These are phyloP conservation scores for Aureobasidium sp. DNA, from an alignment of 2,329 filamentous ascomycete species.

Conservation along the genomic window DNA sequence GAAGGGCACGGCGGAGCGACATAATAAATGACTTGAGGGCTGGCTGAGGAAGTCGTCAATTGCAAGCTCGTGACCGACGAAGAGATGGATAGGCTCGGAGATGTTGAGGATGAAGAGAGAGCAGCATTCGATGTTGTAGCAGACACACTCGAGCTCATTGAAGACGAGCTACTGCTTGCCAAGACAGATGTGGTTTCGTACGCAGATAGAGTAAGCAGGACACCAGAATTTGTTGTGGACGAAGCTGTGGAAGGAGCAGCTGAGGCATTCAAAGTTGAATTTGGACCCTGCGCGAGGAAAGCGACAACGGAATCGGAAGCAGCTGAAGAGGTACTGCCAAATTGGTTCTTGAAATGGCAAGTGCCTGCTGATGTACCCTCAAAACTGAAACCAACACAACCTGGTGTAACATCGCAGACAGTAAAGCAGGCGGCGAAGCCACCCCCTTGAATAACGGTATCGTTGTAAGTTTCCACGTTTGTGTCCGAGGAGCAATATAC, in stretches of 20 bases:
- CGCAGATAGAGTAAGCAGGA: not conserved
- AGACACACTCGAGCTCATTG: not conserved
- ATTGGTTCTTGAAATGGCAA: slow-evolving; percentile 13
- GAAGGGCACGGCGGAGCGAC: slow-evolving; percentile 7
- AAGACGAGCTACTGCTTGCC: not conserved
- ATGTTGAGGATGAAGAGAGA: not conserved
- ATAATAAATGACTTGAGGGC: not conserved
- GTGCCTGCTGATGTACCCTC: slow-evolving; percentile 11
- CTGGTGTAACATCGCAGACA: slow-evolving; percentile 14
- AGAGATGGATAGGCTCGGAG: not conserved
- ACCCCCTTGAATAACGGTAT: slow-evolving; percentile 3
- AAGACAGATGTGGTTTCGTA: not conserved
- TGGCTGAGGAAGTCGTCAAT: slow-evolving; percentile 2
- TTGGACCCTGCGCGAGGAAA: not conserved
- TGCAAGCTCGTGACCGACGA: not conserved
- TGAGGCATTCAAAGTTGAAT: not conserved
- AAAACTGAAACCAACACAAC: slow-evolving; percentile 13
- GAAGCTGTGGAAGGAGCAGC: not conserved
- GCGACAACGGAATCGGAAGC: slow-evolving; percentile 11
- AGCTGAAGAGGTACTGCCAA: not conserved
- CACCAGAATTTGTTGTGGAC: no score
- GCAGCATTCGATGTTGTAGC: not conserved
- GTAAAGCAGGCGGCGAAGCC: slow-evolving; percentile 15
- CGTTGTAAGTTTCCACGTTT: not conserved
- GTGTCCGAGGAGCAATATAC: slow-evolving; percentile 16